A percentile compares a stretch with the other conserved stretches of the same genome.
Conservation (phyloP, 306 rosid genomes). For the Pueraria montana region DNA sequence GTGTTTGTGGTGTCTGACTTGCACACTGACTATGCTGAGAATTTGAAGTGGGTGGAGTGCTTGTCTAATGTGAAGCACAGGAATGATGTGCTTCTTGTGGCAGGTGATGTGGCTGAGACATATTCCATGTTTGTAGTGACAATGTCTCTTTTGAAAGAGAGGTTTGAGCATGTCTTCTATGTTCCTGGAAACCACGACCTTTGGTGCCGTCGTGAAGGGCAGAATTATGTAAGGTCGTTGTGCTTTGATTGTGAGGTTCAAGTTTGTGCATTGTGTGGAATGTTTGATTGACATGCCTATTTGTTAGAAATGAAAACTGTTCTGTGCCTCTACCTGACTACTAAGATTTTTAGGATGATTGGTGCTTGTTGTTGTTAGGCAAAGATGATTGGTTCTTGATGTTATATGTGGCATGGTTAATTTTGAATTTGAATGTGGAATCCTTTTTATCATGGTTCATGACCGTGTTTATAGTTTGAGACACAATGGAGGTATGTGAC, state of each 20-base stretch:
- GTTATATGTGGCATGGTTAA: background rate
- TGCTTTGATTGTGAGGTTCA: slow-evolving; percentile 29
- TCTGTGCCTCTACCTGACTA: background rate
- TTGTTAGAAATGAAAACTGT: background rate
- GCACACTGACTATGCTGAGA: slow-evolving; percentile 89
- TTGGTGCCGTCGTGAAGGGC: slow-evolving; percentile 79
- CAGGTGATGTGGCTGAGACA: slow-evolving; percentile 90
- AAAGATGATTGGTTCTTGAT: slow-evolving; percentile 5
- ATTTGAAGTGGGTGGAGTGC: slow-evolving; percentile 78
- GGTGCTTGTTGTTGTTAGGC: background rate
- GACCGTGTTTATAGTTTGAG: slow-evolving; percentile 11
- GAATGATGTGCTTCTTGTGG: slow-evolving; percentile 81
- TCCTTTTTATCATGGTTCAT: slow-evolving; percentile 24
- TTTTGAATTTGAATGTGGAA: background rate
- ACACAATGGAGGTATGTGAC: background rate
- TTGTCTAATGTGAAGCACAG: slow-evolving; percentile 56
- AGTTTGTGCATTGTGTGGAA: slow-evolving; percentile 34
- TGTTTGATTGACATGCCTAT: background rate
- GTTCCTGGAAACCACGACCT: slow-evolving; percentile 93
- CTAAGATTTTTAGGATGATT: slow-evolving; percentile 13
- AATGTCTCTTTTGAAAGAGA: slow-evolving; percentile 80
- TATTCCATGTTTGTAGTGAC: slow-evolving; percentile 67
- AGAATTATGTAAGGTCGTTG: slow-evolving; percentile 65
- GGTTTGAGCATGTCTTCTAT: slow-evolving; percentile 74
- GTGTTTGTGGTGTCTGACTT: slow-evolving; percentile 85